phyloP scores from a whole-genome alignment of 2,329 filamentous ascomycete genomes.

The Xylariaceae sp. region DNA sequence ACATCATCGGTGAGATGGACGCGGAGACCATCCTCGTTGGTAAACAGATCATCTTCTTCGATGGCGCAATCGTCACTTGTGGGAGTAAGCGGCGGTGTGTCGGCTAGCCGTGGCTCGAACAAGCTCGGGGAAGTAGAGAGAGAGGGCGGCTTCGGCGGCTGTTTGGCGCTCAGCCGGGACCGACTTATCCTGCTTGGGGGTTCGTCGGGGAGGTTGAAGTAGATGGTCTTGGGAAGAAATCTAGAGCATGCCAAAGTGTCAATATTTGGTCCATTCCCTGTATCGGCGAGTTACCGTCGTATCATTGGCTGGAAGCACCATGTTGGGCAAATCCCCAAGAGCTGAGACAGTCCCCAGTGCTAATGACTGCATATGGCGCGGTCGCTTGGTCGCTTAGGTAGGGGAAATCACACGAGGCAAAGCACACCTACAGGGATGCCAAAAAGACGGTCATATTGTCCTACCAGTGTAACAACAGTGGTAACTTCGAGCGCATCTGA shows the following conservation, averaged over 20 bases:
- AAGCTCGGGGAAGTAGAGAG: constrained; percentile 47
- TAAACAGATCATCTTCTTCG: constrained; percentile 37
- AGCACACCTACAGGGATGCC: constrained; percentile 43
- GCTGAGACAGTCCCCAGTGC: neutral
- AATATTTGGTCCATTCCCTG: neutral
- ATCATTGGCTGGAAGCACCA: neutral
- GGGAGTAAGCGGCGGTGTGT: constrained; percentile 55
- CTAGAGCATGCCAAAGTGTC: constrained; percentile 46
- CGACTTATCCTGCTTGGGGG: constrained; percentile 22
- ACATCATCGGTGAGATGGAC: constrained; percentile 50
- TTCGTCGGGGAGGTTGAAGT: constrained; percentile 69
- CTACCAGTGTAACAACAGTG: constrained; percentile 1
- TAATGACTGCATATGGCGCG: constrained; percentile 1
- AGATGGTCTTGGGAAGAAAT: constrained; percentile 87
- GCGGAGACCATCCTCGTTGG: constrained; percentile 55
- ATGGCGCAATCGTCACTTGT: constrained; percentile 40
- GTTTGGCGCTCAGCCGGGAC: constrained; percentile 25
- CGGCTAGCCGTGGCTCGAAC: constrained; percentile 45
- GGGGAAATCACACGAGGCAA: neutral
- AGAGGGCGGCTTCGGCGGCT: constrained; percentile 25
- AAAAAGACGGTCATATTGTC: constrained; percentile 49
- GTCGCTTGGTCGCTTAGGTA: neutral
- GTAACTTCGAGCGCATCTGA: too few species aligned
- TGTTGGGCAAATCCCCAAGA: too few species aligned
- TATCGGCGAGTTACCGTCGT: too few species aligned